A percentile compares a stretch with the other conserved stretches of the same genome.
These are phyloP conservation scores for Melampsora americana DNA, from an alignment of 1,284 basidiomycete genomes.

Conservation along the genomic window DNA sequence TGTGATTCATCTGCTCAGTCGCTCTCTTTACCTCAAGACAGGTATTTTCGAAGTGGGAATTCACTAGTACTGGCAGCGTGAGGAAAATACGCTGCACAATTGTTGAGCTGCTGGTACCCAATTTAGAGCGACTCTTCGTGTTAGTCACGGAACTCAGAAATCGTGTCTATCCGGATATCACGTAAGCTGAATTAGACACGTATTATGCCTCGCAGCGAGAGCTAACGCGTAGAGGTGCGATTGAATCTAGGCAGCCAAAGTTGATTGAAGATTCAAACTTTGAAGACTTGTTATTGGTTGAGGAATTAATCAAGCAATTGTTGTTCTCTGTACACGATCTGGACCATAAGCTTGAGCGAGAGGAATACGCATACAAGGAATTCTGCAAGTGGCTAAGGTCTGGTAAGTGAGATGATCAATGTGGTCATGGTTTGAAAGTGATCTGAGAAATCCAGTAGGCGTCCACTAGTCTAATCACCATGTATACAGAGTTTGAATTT, in stretches of 20 bases:
- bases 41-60: constrained; percentile 40
- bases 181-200: constrained; percentile 10
- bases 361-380: constrained; percentile 26
- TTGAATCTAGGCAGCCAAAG: constrained; percentile 16
- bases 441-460: neutral
- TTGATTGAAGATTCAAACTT: constrained; percentile 34
- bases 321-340: constrained; percentile 10
- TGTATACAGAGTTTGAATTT: constrained; percentile 31
- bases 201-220: neutral
- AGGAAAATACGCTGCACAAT: constrained; percentile 27
- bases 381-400: constrained; percentile 41
- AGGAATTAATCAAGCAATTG: constrained; percentile 26
- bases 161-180: constrained; percentile 19
- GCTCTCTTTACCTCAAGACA: neutral
- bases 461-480: neutral
- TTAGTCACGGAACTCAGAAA: constrained; percentile 23
- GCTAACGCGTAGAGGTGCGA: neutral
- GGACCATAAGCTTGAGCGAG: constrained; percentile 20
- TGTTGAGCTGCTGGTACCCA: constrained; percentile 22
- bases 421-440: neutral
- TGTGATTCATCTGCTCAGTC: neutral
- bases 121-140: constrained; percentile 23
- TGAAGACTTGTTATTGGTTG: constrained; percentile 23
- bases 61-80: constrained; percentile 10
- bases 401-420: constrained; percentile 14